Base-by-base conservation (phyloP, 2,329 filamentous ascomycete genomes). In the Podosphaera aphanis region DNA sequence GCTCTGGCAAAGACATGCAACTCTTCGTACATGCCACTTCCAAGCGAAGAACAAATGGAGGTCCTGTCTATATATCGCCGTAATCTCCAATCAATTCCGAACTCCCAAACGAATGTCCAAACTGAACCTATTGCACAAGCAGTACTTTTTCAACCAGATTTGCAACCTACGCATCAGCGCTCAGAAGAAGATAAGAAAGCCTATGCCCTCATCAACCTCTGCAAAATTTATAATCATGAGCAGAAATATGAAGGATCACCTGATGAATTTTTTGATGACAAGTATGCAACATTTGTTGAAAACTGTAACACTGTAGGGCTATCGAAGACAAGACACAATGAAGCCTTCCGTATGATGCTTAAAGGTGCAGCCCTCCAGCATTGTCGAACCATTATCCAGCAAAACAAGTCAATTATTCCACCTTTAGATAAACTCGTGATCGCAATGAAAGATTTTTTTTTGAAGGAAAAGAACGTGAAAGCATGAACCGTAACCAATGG, bases 41-140 rank as follows among this genome's bases (percentile, higher is more conserved):
- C 20, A 6, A 40, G 38, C 20, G 3, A 7, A 23, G 18, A 25
- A 21, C 5, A 40, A 23, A 40, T 25, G 2, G 20, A 40, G 21
- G 20, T 40, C 15, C 15, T 40, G 23, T n/a, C 20, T 40, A 18
- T 15, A 15, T 40, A 21, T 5, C n/a, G n/a, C n/a, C 13, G 21
- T 11, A 25, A 11, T 40, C 20, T 21, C 18, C 20, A 15, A 40
- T 5, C 15, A 2, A 7, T 23, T 25, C 13, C 15, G 66, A 69
- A 40, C 8, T 40, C 21, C 15, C 16, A 29, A 29, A 5, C 25
- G 5, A 5, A 29, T 5, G 11, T 20, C 20, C 20, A 40, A 40
- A 6, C 20, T n/a, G n/a, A n/a, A n/a, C n/a, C n/a, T n/a, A n/a
- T n/a, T n/a, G n/a, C n/a, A n/a, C n/a, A n/a, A n/a, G n/a, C n/a